Percentiles rank a stretch among this genome's conserved stretches.
These are phyloP conservation scores for Phytophthora fragariaefolia DNA, from an alignment of 352 stramenopile genomes.

Conservation along the genomic window DNA sequence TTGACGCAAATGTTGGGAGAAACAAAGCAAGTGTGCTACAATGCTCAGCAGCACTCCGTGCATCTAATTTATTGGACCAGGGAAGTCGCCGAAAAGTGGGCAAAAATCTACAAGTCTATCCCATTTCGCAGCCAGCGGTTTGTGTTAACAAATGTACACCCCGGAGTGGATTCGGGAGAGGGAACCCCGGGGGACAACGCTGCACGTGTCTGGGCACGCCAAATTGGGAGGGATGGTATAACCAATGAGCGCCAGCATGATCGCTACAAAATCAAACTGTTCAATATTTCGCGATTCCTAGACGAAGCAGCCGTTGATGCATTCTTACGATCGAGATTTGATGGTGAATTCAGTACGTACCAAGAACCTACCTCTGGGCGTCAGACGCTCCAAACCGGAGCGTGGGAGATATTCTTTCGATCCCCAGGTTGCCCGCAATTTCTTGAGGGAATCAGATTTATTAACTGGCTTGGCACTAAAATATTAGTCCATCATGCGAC, in stretches of 20 bases:
- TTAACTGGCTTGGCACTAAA: conserved; percentile 8
- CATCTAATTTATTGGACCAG: conserved; percentile 10
- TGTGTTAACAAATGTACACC: background rate
- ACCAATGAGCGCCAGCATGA: background rate
- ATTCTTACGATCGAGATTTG: background rate
- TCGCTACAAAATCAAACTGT: conserved; percentile 3
- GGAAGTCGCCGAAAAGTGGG: conserved; percentile 5
- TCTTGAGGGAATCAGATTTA: background rate
- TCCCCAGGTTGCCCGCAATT: conserved; percentile 3
- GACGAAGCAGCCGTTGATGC: conserved; percentile 3
- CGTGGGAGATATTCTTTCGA: conserved; percentile 9
- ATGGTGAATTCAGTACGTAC: background rate
- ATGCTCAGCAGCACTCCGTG: conserved; percentile 5
- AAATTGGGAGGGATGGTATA: conserved; percentile 1
- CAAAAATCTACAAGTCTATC: background rate
- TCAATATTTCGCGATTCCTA: conserved; percentile 7
- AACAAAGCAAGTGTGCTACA: conserved; percentile 11
- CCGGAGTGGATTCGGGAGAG: background rate
- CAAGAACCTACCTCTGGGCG: background rate
- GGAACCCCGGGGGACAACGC: background rate
- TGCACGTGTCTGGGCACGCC: background rate
- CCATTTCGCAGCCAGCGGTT: background rate
- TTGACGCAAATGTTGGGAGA: conserved; percentile 14
- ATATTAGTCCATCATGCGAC: conserved; percentile 5
- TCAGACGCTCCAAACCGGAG: conserved; percentile 2